phyloP scores from a whole-genome alignment of 805 yeast species.

The Cyberlindnera maritima region DNA sequence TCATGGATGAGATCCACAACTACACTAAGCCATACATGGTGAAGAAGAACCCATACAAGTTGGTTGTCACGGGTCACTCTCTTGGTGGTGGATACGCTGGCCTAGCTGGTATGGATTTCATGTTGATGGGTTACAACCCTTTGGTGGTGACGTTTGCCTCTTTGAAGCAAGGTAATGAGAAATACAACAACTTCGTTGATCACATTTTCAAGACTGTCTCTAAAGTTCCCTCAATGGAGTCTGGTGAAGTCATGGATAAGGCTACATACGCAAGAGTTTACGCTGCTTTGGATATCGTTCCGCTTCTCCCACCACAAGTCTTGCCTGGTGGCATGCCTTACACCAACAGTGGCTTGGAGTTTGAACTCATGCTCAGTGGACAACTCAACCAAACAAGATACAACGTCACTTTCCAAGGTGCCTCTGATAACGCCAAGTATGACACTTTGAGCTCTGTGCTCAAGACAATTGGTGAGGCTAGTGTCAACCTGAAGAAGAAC shows the following conservation, averaged over 20 bases:
- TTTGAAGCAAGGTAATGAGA: conserved; percentile 59
- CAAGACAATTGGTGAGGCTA: neutral
- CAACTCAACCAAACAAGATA: neutral
- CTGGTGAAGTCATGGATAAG: conserved; percentile 30
- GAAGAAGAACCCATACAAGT: conserved; percentile 48
- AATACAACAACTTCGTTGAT: conserved; percentile 52
- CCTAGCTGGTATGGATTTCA: conserved; percentile 60
- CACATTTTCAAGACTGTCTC: conserved; percentile 38
- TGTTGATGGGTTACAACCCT: conserved; percentile 51
- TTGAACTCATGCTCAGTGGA: neutral
- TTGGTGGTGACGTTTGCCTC: conserved; percentile 59
- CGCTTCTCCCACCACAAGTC: conserved; percentile 52
- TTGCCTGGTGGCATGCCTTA: conserved; percentile 14
- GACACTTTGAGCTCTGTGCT: neutral
- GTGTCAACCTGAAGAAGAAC: neutral
- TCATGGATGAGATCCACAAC: conserved; percentile 39
- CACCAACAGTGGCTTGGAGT: conserved; percentile 31
- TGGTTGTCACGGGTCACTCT: conserved; percentile 66
- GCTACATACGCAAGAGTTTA: conserved; percentile 47
- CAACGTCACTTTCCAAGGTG: neutral
- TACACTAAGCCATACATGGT: conserved; percentile 31
- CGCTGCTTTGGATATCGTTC: conserved; percentile 57
- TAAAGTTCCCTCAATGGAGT: conserved; percentile 27
- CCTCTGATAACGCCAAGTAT: neutral
- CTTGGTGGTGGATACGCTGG: conserved; percentile 71